Evolutionary conservation across 192 early-diverging fungal species (phyloP).

Genomic region (Mortierella hygrophila): DNA sequence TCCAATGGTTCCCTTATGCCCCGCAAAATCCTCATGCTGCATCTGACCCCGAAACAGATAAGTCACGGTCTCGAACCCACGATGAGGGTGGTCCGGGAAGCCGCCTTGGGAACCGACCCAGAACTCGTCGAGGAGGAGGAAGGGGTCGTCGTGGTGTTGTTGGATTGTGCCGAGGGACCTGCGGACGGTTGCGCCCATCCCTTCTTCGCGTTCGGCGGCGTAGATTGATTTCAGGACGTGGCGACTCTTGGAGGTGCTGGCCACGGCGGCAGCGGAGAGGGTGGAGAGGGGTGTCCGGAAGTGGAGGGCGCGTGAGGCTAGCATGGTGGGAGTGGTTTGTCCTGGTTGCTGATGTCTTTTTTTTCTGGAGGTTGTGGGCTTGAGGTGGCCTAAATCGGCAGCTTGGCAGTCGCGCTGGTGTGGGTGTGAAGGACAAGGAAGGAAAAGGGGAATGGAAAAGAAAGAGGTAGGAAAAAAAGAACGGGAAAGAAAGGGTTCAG

Average conservation of each 20-base stretch:
- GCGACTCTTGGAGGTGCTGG: constrained; percentile 14
- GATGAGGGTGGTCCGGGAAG: constrained; percentile 83
- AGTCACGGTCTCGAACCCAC: constrained; percentile 87
- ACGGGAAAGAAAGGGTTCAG: not conserved
- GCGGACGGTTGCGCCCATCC: constrained; percentile 85
- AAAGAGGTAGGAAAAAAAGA: not conserved
- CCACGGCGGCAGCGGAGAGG: not conserved
- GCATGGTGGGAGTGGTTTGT: not conserved
- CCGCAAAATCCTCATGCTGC: constrained; percentile 83
- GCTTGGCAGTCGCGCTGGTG: not conserved
- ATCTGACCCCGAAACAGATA: constrained; percentile 77
- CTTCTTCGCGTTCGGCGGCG: constrained; percentile 75
- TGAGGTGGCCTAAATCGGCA: no score
- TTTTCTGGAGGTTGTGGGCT: no score
- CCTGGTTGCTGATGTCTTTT: not conserved
- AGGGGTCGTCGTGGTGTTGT: constrained; percentile 87
- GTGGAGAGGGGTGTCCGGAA: not conserved
- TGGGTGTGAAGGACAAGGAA: not conserved
- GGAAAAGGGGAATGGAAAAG: not conserved
- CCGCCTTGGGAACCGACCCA: constrained; percentile 58
- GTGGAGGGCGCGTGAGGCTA: not conserved
- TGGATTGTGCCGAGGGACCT: constrained; percentile 76
- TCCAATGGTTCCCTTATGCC: constrained; percentile 75
- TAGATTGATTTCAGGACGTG: constrained; percentile 59
- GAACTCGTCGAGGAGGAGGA: constrained; percentile 88